Base-by-base conservation (phyloP, 2,329 filamentous ascomycete species). In the Exserohilum rostratum region DNA sequence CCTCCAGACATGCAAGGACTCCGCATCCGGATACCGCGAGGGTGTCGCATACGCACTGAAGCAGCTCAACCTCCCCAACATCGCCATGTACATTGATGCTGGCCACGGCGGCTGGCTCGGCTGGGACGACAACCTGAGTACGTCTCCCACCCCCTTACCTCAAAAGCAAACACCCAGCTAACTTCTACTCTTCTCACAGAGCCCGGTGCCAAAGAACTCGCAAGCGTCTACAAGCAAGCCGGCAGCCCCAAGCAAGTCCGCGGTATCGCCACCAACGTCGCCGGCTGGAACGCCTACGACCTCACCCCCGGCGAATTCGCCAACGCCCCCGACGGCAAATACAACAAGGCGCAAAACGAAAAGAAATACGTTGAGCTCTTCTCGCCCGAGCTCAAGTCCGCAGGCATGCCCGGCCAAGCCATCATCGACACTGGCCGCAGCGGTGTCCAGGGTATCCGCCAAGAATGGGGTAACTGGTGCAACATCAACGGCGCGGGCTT, bases 61-160 rank as follows among this genome's bases (percentile, higher is more conserved):
- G 65, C 75, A 78, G 53, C 77, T 87, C 61, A 85, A 87, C 74
- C 74, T 87, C 31, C 79, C 82, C 65, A 87, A 88, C 70, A 84
- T 88, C 31, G 77, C 82, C 61, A 84, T 85, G 83, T 88, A 88
- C 72, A 73, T 88, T 37, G 85, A 88, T 65, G 85, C 85, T 18
- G 85, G 84, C 60, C 85, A 88, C 72, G 85, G 83, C 44, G 85
- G 85, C 63, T 88, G 85, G 86, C 79, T 88, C 46, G 85, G 85
- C 69, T 88, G 85, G 85, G 75, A 82, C 48, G 85, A 83, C 66
- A 87, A 87, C 76, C 79, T 86, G 47, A 70, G 71, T 57, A 66
- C 31, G 67, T 68, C 33, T 5, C 11, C 17, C 33, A 4, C 11
- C 17, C 37, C 18, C 25, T 15, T 6, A 10, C 22, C 29, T 37